A percentile compares a stretch with the other conserved stretches of the same genome.
phyloP scores from a whole-genome alignment of 495 filamentous ascomycete genomes.

The Hypoxylon perforatum region DNA sequence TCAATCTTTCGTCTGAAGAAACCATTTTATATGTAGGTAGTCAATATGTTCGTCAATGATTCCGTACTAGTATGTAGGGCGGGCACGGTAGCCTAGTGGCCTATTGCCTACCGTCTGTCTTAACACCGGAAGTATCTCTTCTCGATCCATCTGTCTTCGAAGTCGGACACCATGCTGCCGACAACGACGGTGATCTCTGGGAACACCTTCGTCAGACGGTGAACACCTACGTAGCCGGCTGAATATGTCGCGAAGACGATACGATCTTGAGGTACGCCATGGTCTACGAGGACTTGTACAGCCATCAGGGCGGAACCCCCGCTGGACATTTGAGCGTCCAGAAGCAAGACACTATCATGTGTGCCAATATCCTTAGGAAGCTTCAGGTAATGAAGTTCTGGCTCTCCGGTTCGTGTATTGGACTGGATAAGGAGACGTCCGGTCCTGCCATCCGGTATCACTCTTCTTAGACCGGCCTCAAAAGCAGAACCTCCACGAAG shows the following conservation, averaged over 20 bases:
- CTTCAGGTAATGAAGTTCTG: constrained; percentile 88
- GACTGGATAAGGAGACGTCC: constrained; percentile 92
- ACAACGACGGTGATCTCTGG: constrained; percentile 86
- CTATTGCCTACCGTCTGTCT: constrained; percentile 39
- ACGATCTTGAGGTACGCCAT: constrained; percentile 85
- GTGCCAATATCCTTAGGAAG: constrained; percentile 74
- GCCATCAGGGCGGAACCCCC: constrained; percentile 97
- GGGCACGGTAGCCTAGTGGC: neutral
- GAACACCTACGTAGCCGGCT: constrained; percentile 82
- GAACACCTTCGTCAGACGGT: constrained; percentile 85
- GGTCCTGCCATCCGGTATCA: constrained; percentile 90
- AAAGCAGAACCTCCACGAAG: constrained; percentile 87
- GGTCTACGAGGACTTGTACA: constrained; percentile 90
- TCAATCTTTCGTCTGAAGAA: neutral
- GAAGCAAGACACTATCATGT: constrained; percentile 82
- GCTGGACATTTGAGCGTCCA: constrained; percentile 94
- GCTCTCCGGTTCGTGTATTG: constrained; percentile 83
- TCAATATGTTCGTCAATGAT: constrained; percentile 12
- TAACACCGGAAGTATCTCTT: constrained; percentile 82
- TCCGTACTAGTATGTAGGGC: neutral
- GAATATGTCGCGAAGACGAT: constrained; percentile 92
- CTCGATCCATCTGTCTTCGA: constrained; percentile 86
- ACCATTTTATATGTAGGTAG: constrained; percentile 4
- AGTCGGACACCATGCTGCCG: constrained; percentile 78
- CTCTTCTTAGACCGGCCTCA: constrained; percentile 86